Conservation (phyloP, 108 stramenopile genomes). For the Thalassiosira profunda region DNA sequence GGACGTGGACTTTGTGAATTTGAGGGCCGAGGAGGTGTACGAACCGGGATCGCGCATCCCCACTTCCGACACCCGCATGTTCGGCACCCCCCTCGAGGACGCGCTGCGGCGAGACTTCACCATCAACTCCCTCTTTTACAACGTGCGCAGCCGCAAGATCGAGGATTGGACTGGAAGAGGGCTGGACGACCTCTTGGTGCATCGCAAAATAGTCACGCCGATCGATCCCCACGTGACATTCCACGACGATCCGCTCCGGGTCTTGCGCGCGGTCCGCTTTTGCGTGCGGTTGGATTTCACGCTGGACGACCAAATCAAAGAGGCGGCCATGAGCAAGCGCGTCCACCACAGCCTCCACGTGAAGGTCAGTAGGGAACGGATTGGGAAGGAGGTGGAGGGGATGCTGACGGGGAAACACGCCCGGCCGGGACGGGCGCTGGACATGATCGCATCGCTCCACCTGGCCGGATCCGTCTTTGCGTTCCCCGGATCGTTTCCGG, state of each 20-base stretch:
- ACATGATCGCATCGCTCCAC: constrained; percentile 70
- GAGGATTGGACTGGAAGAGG: constrained; percentile 95
- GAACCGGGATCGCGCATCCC: constrained; percentile 90
- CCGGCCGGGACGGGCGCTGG: constrained; percentile 61
- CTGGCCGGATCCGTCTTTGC: constrained; percentile 75
- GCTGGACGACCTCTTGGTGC: constrained; percentile 68
- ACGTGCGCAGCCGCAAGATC: constrained; percentile 72
- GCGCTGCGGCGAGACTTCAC: constrained; percentile 95
- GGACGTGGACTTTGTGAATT: constrained; percentile 94
- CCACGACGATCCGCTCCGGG: constrained; percentile 93
- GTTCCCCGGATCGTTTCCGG: constrained; percentile 62
- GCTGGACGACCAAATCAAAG: constrained; percentile 57
- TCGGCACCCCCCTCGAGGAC: constrained; percentile 95
- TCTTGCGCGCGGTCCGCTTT: constrained; percentile 93
- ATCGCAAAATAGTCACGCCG: constrained; percentile 79
- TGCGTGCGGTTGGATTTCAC: constrained; percentile 81
- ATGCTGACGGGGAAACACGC: constrained; percentile 85
- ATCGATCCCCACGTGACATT: constrained; percentile 82
- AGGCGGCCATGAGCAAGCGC: constrained; percentile 57
- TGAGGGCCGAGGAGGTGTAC: constrained; percentile 91
- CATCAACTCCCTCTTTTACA: constrained; percentile 96
- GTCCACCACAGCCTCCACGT: constrained; percentile 78
- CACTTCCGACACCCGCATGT: constrained; percentile 44
- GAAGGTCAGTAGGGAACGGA: constrained; percentile 91
- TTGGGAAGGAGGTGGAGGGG: constrained; percentile 92